These are phyloP conservation scores for Fusarium palustre DNA, from an alignment of 2,329 filamentous ascomycete species.

Conservation along the genomic window DNA sequence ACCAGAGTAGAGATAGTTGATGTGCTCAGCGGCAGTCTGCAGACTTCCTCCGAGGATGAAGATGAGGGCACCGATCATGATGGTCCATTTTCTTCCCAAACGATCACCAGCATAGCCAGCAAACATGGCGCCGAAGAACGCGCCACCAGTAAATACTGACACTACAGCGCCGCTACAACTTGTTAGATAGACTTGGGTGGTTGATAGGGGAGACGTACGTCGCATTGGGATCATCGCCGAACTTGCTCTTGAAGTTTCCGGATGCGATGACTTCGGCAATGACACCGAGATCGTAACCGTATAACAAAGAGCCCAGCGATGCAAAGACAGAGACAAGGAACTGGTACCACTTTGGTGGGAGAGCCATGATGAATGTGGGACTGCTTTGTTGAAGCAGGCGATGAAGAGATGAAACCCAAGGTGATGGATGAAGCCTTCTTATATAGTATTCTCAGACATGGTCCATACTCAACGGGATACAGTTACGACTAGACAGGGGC, in stretches of 20 bases:
- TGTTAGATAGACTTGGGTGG: background rate
- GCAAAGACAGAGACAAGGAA: slow-evolving; percentile 57
- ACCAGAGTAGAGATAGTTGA: slow-evolving; percentile 75
- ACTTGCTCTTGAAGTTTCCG: slow-evolving; percentile 18
- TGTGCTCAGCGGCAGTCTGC: slow-evolving; percentile 73
- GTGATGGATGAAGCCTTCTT: slow-evolving; percentile 1
- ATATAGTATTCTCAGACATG: background rate
- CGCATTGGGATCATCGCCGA: slow-evolving; percentile 14
- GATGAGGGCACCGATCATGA: slow-evolving; percentile 75
- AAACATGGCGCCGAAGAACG: slow-evolving; percentile 75
- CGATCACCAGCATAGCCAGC: slow-evolving; percentile 74
- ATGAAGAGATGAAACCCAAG: background rate
- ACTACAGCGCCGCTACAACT: slow-evolving; percentile 56
- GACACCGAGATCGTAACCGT: slow-evolving; percentile 32
- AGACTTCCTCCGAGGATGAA: slow-evolving; percentile 79
- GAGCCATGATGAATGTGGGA: slow-evolving; percentile 51
- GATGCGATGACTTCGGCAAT: slow-evolving; percentile 33
- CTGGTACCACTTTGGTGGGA: slow-evolving; percentile 61
- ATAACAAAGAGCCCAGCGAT: slow-evolving; percentile 25
- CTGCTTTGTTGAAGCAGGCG: background rate
- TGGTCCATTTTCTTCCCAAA: slow-evolving; percentile 75
- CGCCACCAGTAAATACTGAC: slow-evolving; percentile 81
- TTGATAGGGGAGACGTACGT: slow-evolving; percentile 5
- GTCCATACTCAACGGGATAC: background rate
- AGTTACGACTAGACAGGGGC: background rate